Conservation (phyloP, 257 asterid species). For the Salvia miltiorrhiza region DNA sequence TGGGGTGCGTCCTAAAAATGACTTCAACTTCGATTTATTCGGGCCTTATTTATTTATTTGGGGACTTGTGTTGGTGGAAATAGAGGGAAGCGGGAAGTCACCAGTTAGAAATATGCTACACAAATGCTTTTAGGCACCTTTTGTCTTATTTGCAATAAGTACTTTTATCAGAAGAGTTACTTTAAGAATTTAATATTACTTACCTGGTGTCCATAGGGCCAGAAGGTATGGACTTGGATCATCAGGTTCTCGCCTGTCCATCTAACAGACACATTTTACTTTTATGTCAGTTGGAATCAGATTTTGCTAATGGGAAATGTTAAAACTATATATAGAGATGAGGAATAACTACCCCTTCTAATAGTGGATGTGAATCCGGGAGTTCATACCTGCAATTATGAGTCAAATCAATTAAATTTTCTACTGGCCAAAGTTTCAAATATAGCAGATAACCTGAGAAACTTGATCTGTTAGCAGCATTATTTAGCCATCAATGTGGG, state of each 20-base stretch:
- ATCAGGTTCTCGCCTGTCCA: slow-evolving; percentile 87
- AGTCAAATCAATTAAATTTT: slow-evolving; percentile 21
- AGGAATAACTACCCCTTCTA: slow-evolving; percentile 54
- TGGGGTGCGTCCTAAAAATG: neutral
- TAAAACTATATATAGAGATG: slow-evolving; percentile 14
- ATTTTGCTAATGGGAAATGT: slow-evolving; percentile 11
- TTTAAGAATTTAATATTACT: slow-evolving; percentile 11
- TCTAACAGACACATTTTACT: slow-evolving; percentile 32
- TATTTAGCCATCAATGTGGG: neutral
- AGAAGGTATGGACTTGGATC: slow-evolving; percentile 97
- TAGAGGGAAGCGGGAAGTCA: neutral
- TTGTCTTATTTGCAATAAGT: neutral
- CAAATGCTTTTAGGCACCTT: neutral
- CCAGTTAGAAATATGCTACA: neutral
- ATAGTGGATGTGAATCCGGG: slow-evolving; percentile 70
- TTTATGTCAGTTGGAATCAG: slow-evolving; percentile 29
- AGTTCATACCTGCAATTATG: slow-evolving; percentile 65
- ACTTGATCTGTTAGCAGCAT: neutral
- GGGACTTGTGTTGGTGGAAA: slow-evolving; percentile 8
- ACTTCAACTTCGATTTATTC: neutral
- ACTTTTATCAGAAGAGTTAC: slow-evolving; percentile 1
- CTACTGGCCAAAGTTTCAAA: neutral
- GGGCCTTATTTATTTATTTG: neutral
- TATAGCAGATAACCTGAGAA: neutral
- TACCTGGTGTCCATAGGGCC: slow-evolving; percentile 97